Conservation (phyloP, 1,284 basidiomycete species). For the Ceratobasidium sp. region DNA sequence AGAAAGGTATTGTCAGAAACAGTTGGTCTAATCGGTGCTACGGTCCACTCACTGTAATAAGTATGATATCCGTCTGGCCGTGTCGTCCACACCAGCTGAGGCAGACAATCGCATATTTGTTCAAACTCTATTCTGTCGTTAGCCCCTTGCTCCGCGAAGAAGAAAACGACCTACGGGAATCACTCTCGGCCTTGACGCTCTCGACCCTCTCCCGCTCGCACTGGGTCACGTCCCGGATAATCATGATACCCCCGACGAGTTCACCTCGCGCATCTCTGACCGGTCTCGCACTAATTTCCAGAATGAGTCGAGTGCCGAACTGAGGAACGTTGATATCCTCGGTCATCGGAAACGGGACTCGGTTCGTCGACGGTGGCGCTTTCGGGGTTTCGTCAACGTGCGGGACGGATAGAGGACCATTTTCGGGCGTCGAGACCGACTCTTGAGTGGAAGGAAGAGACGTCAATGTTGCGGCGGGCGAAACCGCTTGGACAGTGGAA, state of each 20-base stretch:
- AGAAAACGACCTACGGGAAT: conserved; percentile 8
- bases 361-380: background rate
- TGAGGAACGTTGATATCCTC: background rate
- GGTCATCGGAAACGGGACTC: background rate
- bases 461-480: background rate
- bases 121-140: conserved; percentile 17
- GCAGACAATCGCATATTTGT: conserved; percentile 32
- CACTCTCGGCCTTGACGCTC: conserved; percentile 19
- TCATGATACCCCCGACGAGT: conserved; percentile 25
- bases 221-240: conserved; percentile 21
- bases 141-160: background rate
- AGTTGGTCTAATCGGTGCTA: too few relatives aligned
- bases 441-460: background rate
- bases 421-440: background rate
- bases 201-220: conserved; percentile 18
- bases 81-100: conserved; percentile 29
- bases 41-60: conserved; percentile 22
- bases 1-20: too few relatives aligned
- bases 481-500: background rate
- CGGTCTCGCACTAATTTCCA: conserved; percentile 15
- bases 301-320: background rate
- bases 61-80: conserved; percentile 34
- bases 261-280: conserved; percentile 18
- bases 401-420: background rate
- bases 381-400: background rate